Evolutionary conservation across 2,329 filamentous ascomycete genomes (phyloP).

Genomic region (Paecilomyces formosus): DNA sequence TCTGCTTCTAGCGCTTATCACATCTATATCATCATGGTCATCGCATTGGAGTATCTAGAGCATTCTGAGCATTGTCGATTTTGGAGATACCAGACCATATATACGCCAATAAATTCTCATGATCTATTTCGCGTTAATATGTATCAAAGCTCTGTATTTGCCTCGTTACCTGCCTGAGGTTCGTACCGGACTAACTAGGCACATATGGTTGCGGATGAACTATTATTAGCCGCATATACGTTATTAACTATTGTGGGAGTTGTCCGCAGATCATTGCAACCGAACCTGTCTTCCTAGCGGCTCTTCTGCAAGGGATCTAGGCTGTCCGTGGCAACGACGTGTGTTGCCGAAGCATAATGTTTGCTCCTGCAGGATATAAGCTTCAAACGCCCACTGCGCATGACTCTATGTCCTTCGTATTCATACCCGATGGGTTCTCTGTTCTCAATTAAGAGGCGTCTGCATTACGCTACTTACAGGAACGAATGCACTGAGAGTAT

Average conservation of each 20-base stretch:
- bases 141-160: background rate
- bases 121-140: background rate
- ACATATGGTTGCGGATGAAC: background rate
- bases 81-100: background rate
- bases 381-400: background rate
- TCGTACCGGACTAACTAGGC: background rate
- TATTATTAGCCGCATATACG: background rate
- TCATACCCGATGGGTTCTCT: background rate
- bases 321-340: background rate
- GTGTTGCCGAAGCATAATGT: background rate
- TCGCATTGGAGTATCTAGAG: background rate
- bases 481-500: background rate
- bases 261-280: background rate
- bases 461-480: background rate
- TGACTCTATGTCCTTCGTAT: background rate
- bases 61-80: background rate
- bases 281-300: background rate
- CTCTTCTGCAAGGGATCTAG: background rate
- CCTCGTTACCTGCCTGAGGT: background rate
- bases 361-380: background rate
- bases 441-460: background rate
- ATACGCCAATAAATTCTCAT: background rate
- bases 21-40: background rate
- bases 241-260: background rate
- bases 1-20: background rate